Evolutionary conservation across 1,284 basidiomycete species (phyloP), one percentile per base, ranked within the genome.

Genomic region (Microbotryum violaceum): DNA sequence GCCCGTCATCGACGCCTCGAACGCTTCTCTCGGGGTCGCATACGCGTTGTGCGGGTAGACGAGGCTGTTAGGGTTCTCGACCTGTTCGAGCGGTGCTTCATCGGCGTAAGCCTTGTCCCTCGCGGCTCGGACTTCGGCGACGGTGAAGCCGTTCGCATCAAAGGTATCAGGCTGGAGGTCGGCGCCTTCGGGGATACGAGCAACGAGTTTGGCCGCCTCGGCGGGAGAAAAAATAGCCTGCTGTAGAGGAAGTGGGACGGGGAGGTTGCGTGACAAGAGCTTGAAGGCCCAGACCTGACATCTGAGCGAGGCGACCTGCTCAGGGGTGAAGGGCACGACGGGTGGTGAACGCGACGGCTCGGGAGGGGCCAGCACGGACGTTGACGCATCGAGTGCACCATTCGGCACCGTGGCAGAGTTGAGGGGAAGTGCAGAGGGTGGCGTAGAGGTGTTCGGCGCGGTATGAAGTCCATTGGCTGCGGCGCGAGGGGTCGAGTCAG

Each of bases 21-120:
- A 42, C 37, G 37, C 37, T 42, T 42, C 37, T 42, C 37, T 42
- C 37, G 37, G 37, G 14, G 84, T 60, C 84, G 75, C 31, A 79
- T 86, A 96, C n/a, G 93, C 86, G 75, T 97, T 97, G 81, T 94
- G 97, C 0, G 94, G 94, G 73, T 96, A 94, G 62, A 97, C 85
- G 56, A 85, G 82, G 4, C 89, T 81, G 52, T 83, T 78, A 73
- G 94, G 85, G 74, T 91, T 86, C 69, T 93, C 90, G 50, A 89
- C 79, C 73, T 75, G 75, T 65, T 78, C 76, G 18, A 76, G 71
- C 10, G 72, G 70, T 51, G 72, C 64, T 57, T 75, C 71, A 14
- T 64, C 62, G 37, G 63, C 61, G 6, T 61, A 49, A 4, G 48
- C 69, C 54, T 56, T 69, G 64, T 70, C 74, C 57, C 62, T 42